phyloP scores from a whole-genome alignment of 352 stramenopile species.

The Phytopythium sindhum region DNA sequence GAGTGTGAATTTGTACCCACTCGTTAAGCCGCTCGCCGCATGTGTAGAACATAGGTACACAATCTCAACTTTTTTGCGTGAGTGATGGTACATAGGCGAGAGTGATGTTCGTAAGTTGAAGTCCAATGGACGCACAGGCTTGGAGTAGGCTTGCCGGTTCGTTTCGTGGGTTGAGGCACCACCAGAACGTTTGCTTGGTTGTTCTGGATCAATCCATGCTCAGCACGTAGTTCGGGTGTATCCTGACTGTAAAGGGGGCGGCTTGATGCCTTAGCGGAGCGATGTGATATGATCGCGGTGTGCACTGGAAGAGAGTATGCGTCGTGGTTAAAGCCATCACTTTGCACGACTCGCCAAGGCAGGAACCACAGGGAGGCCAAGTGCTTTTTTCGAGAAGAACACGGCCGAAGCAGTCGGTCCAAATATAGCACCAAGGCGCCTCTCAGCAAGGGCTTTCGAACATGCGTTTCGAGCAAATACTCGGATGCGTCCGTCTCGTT shows the following conservation, averaged over 20 bases:
- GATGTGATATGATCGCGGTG: too few species aligned
- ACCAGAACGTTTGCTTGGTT: not conserved
- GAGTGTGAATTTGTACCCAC: not conserved
- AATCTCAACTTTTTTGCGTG: not conserved
- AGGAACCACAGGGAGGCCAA: too few species aligned
- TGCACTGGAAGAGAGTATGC: too few species aligned
- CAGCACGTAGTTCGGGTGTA: too few species aligned
- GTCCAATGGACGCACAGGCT: not conserved
- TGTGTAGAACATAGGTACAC: conserved; percentile 1
- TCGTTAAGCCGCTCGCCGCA: not conserved
- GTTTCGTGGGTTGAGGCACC: not conserved
- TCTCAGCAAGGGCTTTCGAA: not conserved
- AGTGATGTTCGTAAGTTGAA: conserved; percentile 1
- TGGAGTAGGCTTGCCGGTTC: not conserved
- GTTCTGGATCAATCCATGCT: too few species aligned
- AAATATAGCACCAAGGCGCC: too few species aligned
- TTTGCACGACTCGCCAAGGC: too few species aligned
- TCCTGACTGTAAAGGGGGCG: too few species aligned
- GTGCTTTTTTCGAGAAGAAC: too few species aligned
- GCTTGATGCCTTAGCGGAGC: too few species aligned
- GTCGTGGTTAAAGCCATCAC: too few species aligned
- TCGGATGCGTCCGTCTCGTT: not conserved
- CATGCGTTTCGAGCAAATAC: not conserved
- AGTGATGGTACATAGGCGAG: not conserved
- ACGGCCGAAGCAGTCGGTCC: too few species aligned